These are phyloP conservation scores for Alternaria alternata DNA, from an alignment of 2,329 filamentous ascomycete genomes.

Conservation along the genomic window DNA sequence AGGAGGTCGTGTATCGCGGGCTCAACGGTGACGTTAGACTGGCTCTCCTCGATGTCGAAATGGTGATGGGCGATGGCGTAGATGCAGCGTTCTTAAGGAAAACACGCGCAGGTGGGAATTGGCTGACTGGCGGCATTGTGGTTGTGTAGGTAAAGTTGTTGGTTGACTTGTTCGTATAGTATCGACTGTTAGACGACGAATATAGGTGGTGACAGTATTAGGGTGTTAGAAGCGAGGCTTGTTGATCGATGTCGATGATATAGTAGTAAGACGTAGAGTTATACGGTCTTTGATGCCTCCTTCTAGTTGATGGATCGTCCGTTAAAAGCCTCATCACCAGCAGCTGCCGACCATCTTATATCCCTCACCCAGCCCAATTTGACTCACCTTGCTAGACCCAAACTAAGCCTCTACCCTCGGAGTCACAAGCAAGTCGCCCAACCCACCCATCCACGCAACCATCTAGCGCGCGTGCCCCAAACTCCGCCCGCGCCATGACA, in stretches of 20 bases:
- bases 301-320: background rate
- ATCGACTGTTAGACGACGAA: background rate
- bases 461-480: conserved; percentile 1
- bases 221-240: background rate
- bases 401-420: conserved; percentile 15
- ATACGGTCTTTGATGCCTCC: background rate
- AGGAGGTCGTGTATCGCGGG: conserved; percentile 28
- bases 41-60: conserved; percentile 11
- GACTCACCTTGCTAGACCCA: conserved; percentile 7
- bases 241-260: background rate
- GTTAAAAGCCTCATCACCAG: background rate
- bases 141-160: background rate
- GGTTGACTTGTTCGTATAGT: background rate
- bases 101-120: conserved; percentile 44
- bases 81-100: conserved; percentile 34
- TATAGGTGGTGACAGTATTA: background rate
- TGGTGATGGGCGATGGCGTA: conserved; percentile 14
- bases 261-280: background rate
- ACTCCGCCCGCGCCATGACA: conserved; percentile 1
- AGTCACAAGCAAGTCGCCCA: conserved; percentile 14
- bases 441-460: background rate
- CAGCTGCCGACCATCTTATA: conserved; percentile 11
- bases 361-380: background rate
- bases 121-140: conserved; percentile 43
- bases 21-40: conserved; percentile 20